Evolutionary conservation across 805 yeast species (phyloP).

Genomic region (Millerozyma acaciae): DNA sequence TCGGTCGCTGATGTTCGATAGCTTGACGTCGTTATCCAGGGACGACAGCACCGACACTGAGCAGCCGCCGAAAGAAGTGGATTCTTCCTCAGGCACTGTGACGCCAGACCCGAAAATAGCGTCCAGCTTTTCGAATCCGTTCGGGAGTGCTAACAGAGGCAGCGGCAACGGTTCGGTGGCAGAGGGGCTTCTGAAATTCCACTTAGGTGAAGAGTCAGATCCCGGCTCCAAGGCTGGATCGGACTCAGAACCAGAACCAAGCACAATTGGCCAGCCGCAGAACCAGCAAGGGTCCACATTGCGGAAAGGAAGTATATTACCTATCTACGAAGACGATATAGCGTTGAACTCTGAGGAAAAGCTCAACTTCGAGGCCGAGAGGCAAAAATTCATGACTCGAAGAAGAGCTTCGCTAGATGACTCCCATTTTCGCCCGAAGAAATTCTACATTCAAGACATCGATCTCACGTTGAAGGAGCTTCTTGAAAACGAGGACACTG

Average conservation of each 20-base stretch:
- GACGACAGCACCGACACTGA: background rate
- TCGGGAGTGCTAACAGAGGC: background rate
- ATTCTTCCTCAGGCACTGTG: conserved; percentile 4
- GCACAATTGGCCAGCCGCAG: too few species aligned
- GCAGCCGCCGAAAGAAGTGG: background rate
- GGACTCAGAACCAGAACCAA: background rate
- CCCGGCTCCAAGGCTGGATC: background rate
- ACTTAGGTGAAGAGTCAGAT: too few species aligned
- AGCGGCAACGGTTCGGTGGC: background rate
- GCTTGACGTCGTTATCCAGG: background rate
- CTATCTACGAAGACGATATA: conserved; percentile 17
- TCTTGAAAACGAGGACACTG: conserved; percentile 78
- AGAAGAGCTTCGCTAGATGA: conserved; percentile 35
- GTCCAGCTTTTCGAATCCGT: background rate
- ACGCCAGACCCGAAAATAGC: conserved; percentile 1
- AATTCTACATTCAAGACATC: conserved; percentile 71
- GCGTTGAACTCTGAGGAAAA: conserved; percentile 6
- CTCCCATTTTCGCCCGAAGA: conserved; percentile 29
- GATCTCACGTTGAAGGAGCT: conserved; percentile 67
- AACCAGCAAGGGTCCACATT: background rate
- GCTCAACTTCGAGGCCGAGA: conserved; percentile 8
- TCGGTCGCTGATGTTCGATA: conserved; percentile 3
- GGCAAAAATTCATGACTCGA: too few species aligned
- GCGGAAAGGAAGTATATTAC: conserved; percentile 27
- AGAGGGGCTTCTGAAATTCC: too few species aligned